Conservation (phyloP, 2,329 filamentous ascomycete species). For the Diaporthe ilicicola region DNA sequence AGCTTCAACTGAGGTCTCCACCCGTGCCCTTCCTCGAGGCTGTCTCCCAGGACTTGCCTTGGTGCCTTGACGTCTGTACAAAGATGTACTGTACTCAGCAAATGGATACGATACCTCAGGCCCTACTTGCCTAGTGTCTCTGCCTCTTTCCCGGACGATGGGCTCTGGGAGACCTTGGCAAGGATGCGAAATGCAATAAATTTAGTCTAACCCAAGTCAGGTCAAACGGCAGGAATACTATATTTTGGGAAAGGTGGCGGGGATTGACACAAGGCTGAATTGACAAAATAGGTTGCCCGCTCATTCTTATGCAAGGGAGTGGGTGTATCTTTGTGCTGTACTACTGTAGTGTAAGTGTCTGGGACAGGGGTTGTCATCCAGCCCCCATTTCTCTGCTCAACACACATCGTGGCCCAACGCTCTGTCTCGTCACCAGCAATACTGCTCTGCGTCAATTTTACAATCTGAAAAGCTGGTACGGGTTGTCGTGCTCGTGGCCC, state of each 20-base stretch:
- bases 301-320: slow-evolving; percentile 1
- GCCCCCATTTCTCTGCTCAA: neutral
- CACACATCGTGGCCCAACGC: neutral
- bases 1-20: neutral
- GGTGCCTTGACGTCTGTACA: neutral
- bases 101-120: neutral
- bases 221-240: neutral
- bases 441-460: too few relatives aligned
- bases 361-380: slow-evolving; percentile 7
- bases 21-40: neutral
- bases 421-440: neutral
- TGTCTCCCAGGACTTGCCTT: neutral
- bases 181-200: neutral
- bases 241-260: slow-evolving; percentile 3
- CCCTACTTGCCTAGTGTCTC: neutral
- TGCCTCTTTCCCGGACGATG: neutral
- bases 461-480: neutral
- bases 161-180: neutral
- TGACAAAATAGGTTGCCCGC: neutral
- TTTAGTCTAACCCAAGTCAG: neutral
- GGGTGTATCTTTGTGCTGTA: neutral
- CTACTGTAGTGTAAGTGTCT: slow-evolving; percentile 4
- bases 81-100: neutral
- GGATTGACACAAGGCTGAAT: slow-evolving; percentile 17
- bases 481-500: neutral